Evolutionary conservation across 495 filamentous ascomycete species (phyloP), one percentile per base, ranked within the genome.

Genomic region (Aspergillus ellipticus): DNA sequence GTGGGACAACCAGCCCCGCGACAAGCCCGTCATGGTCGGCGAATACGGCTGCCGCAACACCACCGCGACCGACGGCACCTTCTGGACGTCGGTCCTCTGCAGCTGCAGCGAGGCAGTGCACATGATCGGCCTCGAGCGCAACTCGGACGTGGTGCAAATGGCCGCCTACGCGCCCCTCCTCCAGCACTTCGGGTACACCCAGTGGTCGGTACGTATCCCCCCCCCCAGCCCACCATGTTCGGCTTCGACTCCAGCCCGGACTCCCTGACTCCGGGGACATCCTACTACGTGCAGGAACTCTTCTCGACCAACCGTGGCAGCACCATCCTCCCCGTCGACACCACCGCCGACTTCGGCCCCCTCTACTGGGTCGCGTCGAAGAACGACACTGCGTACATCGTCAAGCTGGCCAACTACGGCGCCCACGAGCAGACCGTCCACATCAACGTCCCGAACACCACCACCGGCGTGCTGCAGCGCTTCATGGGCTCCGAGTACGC

Each of bases 51-150:
- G 68, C 51, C 70, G 82, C 7, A 77, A 84, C 20, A 76, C 80
- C 6, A 76, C 77, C 22, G 68, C 48, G n/a, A 42, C 58, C 0
- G 54, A 58, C 6, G 69, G 69, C 6, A 52, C 55, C 0, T 72
- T 59, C 51, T 71, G 67, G 72, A 66, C 77, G 49, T 72, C 63
- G 49, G 56, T 87, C 82, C 82, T 78, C 53, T 82, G 80, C 37
- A 77, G 78, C 41, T 81, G 88, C 37, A 78, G 73, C 21, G 86
- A 91, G 60, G 85, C 85, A 2, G 79, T 89, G 24, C 87, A 82
- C 57, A 77, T 87, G 57, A 77, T 90, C 33, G 85, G 83, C 22
- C 76, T 82, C 41, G 87, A 90, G 69, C 74, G 85, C 20, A 89
- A 89, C 64, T 75, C 78, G 4, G 80, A 87, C 59, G 65, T 79